phyloP scores from a whole-genome alignment of 805 yeast genomes.

The Metahyphopichia silvanorum region DNA sequence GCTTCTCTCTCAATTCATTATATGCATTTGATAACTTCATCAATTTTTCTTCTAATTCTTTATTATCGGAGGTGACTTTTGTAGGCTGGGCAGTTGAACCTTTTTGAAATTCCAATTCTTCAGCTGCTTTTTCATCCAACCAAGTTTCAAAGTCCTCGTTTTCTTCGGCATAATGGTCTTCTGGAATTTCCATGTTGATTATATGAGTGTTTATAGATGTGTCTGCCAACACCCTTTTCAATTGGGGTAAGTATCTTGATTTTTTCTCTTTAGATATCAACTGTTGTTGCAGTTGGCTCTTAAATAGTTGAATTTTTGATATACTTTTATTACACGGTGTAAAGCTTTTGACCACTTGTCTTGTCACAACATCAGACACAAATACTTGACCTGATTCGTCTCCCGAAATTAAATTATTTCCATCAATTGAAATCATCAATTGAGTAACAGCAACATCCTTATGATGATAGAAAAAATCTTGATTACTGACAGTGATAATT shows the following conservation, averaged over 20 bases:
- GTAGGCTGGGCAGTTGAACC: conserved; percentile 38
- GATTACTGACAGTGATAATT: conserved; percentile 50
- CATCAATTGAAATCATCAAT: conserved; percentile 67
- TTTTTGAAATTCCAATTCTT: conserved; percentile 52
- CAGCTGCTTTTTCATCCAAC: conserved; percentile 44
- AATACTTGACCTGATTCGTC: conserved; percentile 67
- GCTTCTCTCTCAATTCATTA: conserved; percentile 53
- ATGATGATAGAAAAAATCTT: conserved; percentile 54
- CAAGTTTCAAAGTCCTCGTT: conserved; percentile 46
- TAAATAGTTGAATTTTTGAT: conserved; percentile 22
- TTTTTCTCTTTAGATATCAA: conserved; percentile 26
- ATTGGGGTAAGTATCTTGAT: conserved; percentile 52
- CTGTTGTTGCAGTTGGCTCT: conserved; percentile 11
- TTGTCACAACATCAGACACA: conserved; percentile 66
- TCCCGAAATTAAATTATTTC: conserved; percentile 69
- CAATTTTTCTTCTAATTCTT: conserved; percentile 44
- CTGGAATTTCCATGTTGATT: conserved; percentile 38
- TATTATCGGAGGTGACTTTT: conserved; percentile 24
- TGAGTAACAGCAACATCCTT: conserved; percentile 44
- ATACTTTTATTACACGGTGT: conserved; percentile 37
- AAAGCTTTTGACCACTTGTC: conserved; percentile 61
- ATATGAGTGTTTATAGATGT: conserved; percentile 37
- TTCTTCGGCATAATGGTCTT: conserved; percentile 11
- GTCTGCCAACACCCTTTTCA: conserved; percentile 58
- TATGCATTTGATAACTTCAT: conserved; percentile 56